phyloP scores from a whole-genome alignment of 1,139 yeast species.

The Debaryomycetaceae sp. region DNA sequence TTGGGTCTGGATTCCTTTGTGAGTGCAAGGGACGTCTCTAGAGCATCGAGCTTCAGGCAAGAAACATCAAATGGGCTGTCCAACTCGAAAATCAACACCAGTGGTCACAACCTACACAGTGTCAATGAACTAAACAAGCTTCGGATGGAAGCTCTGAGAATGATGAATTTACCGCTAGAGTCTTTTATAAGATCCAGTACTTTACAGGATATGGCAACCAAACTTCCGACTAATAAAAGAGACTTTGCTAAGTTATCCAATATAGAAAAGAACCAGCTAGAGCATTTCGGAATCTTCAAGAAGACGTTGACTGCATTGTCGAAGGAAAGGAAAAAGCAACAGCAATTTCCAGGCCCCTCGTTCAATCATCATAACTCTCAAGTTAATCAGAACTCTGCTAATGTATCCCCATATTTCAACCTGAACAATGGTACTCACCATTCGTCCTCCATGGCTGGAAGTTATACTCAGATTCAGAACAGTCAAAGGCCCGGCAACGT shows the following conservation, averaged over 20 bases:
- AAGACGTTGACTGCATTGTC: slow-evolving; percentile 36
- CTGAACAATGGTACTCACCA: background rate
- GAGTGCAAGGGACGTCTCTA: slow-evolving; percentile 24
- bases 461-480: background rate
- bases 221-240: slow-evolving; percentile 51
- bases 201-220: slow-evolving; percentile 52
- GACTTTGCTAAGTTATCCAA: slow-evolving; percentile 47
- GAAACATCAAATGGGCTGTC: background rate
- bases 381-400: background rate
- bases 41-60: slow-evolving; percentile 1
- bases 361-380: slow-evolving; percentile 1
- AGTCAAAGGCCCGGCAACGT: background rate
- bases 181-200: slow-evolving; percentile 48
- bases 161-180: slow-evolving; percentile 35
- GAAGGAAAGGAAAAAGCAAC: slow-evolving; percentile 23
- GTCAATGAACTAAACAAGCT: slow-evolving; percentile 43
- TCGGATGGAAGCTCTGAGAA: slow-evolving; percentile 43
- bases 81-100: background rate
- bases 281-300: slow-evolving; percentile 48
- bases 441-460: background rate
- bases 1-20: slow-evolving; percentile 24
- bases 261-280: slow-evolving; percentile 36
- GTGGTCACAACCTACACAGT: slow-evolving; percentile 33
- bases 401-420: slow-evolving; percentile 11
- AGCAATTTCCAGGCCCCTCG: background rate